phyloP scores from a whole-genome alignment of 1,139 yeast genomes.

The Starmera stellimalicola region DNA sequence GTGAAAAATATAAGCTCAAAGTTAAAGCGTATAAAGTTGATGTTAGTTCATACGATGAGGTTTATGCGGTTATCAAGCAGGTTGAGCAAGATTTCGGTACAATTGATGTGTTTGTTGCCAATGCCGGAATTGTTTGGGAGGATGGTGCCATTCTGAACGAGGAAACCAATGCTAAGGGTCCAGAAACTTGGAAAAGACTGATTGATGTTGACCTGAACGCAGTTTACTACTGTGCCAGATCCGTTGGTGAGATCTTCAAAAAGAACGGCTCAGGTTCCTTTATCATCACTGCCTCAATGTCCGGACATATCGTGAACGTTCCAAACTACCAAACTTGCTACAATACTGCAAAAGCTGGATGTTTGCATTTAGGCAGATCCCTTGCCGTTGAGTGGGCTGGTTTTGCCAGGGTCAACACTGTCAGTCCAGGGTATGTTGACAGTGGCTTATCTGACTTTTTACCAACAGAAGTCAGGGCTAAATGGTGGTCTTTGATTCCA shows the following conservation, averaged over 20 bases:
- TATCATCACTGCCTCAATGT: slow-evolving; percentile 83
- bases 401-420: slow-evolving; percentile 76
- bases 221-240: slow-evolving; percentile 67
- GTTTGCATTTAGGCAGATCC: slow-evolving; percentile 67
- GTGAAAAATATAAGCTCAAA: slow-evolving; percentile 52
- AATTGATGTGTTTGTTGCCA: slow-evolving; percentile 79
- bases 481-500: slow-evolving; percentile 70
- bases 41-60: slow-evolving; percentile 48
- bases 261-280: slow-evolving; percentile 65
- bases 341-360: slow-evolving; percentile 86
- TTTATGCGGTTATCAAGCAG: slow-evolving; percentile 44
- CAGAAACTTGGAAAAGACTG: slow-evolving; percentile 58
- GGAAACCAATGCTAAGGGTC: slow-evolving; percentile 33
- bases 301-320: slow-evolving; percentile 80
- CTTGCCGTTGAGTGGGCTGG: slow-evolving; percentile 90
- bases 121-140: slow-evolving; percentile 87
- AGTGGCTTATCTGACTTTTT: slow-evolving; percentile 61
- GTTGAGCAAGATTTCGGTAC: slow-evolving; percentile 64
- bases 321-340: slow-evolving; percentile 87
- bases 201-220: slow-evolving; percentile 68
- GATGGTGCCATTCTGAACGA: slow-evolving; percentile 59
- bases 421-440: slow-evolving; percentile 80
- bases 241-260: slow-evolving; percentile 64
- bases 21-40: slow-evolving; percentile 68
- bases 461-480: slow-evolving; percentile 40